Percentiles rank a stretch among this genome's conserved stretches.
phyloP scores from a whole-genome alignment of 1,284 basidiomycete species.

The Ganoderma leucocontextum region DNA sequence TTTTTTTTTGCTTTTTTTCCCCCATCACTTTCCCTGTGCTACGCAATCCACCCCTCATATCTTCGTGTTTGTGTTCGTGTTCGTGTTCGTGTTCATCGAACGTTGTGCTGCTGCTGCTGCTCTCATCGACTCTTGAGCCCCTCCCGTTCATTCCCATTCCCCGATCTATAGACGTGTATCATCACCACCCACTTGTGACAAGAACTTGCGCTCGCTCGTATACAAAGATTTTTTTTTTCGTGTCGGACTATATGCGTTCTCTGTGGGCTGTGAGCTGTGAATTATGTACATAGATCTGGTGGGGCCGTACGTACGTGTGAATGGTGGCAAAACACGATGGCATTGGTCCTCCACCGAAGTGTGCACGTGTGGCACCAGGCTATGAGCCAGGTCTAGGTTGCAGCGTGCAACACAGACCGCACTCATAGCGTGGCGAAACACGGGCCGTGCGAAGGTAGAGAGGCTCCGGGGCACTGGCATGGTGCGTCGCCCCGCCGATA shows the following conservation, averaged over 20 bases:
- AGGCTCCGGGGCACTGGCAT: no score
- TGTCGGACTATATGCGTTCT: background rate
- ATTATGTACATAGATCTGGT: background rate
- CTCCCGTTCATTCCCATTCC: background rate
- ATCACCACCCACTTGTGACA: slow-evolving; percentile 23
- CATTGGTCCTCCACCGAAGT: background rate
- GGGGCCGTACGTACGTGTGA: background rate
- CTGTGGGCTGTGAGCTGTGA: background rate
- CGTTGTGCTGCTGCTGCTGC: slow-evolving; percentile 3
- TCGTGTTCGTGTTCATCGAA: background rate
- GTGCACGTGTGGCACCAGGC: background rate
- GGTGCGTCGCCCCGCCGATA: no score
- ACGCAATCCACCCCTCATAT: background rate
- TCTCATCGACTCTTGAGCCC: background rate
- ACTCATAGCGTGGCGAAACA: slow-evolving; percentile 3
- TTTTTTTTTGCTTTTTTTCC: background rate
- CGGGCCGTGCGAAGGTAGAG: background rate
- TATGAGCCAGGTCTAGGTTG: slow-evolving; percentile 1
- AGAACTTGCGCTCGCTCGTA: slow-evolving; percentile 13
- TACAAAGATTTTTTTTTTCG: slow-evolving; percentile 7
- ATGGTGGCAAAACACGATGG: background rate
- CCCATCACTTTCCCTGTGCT: background rate
- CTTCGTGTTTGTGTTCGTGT: background rate
- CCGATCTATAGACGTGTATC: slow-evolving; percentile 34
- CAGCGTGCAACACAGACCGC: background rate